Conservation (phyloP, 768 basidiomycete species). For the Termitomyces sp. region DNA sequence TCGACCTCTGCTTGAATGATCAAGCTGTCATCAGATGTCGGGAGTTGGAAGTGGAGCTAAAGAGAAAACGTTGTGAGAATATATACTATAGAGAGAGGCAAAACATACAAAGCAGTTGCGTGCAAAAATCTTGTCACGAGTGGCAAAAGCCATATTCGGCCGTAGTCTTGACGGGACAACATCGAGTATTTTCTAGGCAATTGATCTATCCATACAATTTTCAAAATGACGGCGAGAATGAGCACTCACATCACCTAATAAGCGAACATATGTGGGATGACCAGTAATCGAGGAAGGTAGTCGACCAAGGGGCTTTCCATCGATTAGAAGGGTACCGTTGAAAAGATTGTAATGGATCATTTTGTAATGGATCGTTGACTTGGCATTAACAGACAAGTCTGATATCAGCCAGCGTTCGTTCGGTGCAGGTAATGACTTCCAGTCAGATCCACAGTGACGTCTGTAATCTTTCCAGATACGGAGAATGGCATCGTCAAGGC, state of each 20-base stretch:
- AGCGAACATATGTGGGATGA: not conserved
- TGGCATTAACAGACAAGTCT: not conserved
- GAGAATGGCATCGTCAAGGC: not conserved
- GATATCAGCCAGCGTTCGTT: not conserved
- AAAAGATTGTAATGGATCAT: not conserved
- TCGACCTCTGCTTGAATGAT: constrained; percentile 28
- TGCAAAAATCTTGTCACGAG: not conserved
- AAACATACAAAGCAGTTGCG: not conserved
- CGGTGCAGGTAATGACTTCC: not conserved
- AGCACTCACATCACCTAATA: not conserved
- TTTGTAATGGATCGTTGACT: not conserved
- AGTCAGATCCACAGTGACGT: not conserved
- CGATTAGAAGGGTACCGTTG: not conserved
- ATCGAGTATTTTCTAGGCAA: not conserved
- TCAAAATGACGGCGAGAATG: not conserved
- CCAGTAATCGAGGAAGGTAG: not conserved
- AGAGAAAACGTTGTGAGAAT: not conserved
- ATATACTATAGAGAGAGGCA: not conserved
- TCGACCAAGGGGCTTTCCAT: not conserved
- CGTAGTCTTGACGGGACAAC: not conserved
- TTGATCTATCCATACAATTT: not conserved
- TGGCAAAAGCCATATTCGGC: not conserved
- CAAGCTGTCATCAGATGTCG: constrained; percentile 16
- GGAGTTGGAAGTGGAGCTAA: constrained; percentile 30
- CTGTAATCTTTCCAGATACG: not conserved